Base-by-base conservation (phyloP, 2,329 filamentous ascomycete genomes). In the Microdochium nivale region DNA sequence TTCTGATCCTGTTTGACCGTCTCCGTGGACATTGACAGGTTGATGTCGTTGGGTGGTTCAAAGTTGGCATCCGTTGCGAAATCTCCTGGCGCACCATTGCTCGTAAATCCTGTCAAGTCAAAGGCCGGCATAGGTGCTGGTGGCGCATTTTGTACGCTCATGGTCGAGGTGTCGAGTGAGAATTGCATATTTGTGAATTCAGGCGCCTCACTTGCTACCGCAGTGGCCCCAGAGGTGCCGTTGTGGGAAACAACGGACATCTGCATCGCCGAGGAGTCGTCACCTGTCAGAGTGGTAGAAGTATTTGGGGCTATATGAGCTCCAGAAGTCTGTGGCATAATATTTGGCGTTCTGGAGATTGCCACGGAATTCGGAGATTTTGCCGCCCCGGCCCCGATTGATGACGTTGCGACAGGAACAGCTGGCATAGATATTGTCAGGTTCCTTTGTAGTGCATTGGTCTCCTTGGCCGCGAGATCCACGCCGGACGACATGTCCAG, bases 171-270 rank as follows among this genome's bases (percentile, higher is more conserved):
- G 1, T 74, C 78, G 3, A 80, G 66, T 0, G 75, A 73, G 56
- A 81, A 81, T 33, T 77, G 71, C 76, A 80, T 80, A 55, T 80
- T 70, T 14, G 78, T 80, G 57, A 80, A 81, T 54, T 73, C 73
- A 8, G 54, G 50, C 27, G 55, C 48, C 43, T 56, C 56, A 37
- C 53, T 13, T 21, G 59, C 52, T 54, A 49, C 27, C 25, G 52
- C 51, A 30, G 54, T 54, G 32, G 56, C 47, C 49, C 53, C 53
- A 9, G 54, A 51, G 14, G 59, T 59, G 44, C 56, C 52, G n/a
- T 47, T 40, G 19, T 16, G 7, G 9, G 40, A 23, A 3, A 44
- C 2, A 24, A 23, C 40, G 21, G 23, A 13, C 40, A 44, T 21
- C 16, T 21, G n/a, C 16, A 19, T 11, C 5, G 19, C 19, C 21